phyloP scores from a whole-genome alignment of 345 rosid genomes.

The Eucalyptus melliodora region DNA sequence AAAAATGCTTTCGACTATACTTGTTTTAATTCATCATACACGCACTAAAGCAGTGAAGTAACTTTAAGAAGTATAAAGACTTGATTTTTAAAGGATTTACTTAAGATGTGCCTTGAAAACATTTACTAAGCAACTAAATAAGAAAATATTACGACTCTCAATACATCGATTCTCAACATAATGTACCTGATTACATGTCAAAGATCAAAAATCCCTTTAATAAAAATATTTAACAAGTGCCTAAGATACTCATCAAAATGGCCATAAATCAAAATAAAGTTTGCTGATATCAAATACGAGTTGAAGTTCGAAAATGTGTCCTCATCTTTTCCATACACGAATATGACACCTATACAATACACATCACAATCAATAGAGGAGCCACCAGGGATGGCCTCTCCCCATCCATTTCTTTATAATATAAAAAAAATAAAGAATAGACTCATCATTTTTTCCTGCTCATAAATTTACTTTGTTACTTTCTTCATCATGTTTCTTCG shows the following conservation, averaged over 20 bases:
- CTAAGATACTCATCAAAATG: rapidly evolving
- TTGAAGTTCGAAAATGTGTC: background rate
- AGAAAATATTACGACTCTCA: no score
- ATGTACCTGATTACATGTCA: background rate
- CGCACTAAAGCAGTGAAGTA: rapidly evolving
- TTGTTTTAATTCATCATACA: rapidly evolving
- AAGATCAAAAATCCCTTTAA: background rate
- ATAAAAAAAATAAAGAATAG: rapidly evolving
- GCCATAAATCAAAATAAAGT: background rate
- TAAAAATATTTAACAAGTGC: background rate
- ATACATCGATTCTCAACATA: rapidly evolving
- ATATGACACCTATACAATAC: no score
- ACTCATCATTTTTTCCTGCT: no score
- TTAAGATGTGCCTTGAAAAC: no score
- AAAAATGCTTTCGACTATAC: no score
- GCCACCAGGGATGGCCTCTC: background rate
- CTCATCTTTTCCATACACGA: rapidly evolving
- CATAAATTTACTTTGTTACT: rapidly evolving
- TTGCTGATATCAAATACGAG: rapidly evolving
- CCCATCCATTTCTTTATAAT: background rate
- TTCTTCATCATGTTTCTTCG: no score
- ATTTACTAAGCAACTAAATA: no score
- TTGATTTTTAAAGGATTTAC: background rate
- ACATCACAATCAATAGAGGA: background rate
- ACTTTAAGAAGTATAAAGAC: background rate